Percentiles rank a stretch among this genome's conserved stretches.
These are phyloP conservation scores for Pyrus hybrid DNA, from an alignment of 331 rosid species.

Conservation along the genomic window DNA sequence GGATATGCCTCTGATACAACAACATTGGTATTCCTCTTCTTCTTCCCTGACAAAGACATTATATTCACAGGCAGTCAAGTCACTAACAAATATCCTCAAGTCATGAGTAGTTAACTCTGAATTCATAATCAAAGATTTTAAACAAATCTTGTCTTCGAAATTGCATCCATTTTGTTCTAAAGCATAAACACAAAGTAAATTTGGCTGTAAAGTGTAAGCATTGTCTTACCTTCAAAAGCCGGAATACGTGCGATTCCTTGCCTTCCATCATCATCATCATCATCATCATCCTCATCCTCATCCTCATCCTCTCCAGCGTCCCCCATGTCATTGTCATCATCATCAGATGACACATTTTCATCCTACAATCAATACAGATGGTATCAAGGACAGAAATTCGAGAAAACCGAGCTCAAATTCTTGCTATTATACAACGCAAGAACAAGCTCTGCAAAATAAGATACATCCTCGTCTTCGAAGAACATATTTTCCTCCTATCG, in stretches of 20 bases:
- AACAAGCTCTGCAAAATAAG: not conserved
- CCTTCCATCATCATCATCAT: slow-evolving; percentile 41
- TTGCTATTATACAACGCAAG: not conserved
- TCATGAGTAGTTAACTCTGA: not conserved
- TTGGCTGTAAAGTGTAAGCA: not conserved
- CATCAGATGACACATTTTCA: slow-evolving; percentile 76
- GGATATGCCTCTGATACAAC: slow-evolving; percentile 67
- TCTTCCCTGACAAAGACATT: slow-evolving; percentile 37
- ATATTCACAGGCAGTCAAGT: not conserved
- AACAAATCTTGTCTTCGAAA: not conserved
- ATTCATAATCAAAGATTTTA: not conserved
- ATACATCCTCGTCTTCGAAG: slow-evolving; percentile 65
- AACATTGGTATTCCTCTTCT: slow-evolving; percentile 29
- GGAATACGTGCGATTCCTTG: slow-evolving; percentile 62
- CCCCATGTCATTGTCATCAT: slow-evolving; percentile 45
- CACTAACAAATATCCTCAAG: not conserved
- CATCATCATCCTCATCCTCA: slow-evolving; percentile 23
- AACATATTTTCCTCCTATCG: slow-evolving; percentile 60
- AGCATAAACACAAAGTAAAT: not conserved
- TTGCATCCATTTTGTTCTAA: not conserved
- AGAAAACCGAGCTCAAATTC: not conserved
- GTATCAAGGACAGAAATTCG: not conserved
- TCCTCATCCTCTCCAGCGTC: slow-evolving; percentile 11
- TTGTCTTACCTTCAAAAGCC: slow-evolving; percentile 48
- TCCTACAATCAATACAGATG: slow-evolving; percentile 42